phyloP scores from a whole-genome alignment of 148 eudicot species.

The Pouteria glomerata region DNA sequence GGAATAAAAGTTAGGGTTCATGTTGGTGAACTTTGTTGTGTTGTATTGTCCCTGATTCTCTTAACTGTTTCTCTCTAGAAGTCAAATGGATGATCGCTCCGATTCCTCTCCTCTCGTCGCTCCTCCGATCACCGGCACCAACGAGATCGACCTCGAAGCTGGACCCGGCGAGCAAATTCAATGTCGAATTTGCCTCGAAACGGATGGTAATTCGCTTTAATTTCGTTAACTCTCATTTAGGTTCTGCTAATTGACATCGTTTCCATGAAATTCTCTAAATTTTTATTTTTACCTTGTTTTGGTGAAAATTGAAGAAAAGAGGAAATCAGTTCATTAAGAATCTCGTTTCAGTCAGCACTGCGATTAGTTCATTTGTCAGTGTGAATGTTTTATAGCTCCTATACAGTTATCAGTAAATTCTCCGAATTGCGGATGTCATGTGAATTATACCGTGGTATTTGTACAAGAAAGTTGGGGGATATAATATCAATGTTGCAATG shows the following conservation, averaged over 20 bases:
- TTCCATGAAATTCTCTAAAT: background rate
- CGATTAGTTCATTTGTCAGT: background rate
- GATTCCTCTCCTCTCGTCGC: slow-evolving; percentile 63
- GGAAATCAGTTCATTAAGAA: too few relatives aligned
- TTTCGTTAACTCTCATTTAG: background rate
- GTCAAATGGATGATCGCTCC: slow-evolving; percentile 50
- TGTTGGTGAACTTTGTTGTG: background rate
- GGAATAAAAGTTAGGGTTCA: background rate
- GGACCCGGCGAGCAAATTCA: slow-evolving; percentile 90
- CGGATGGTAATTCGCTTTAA: slow-evolving; percentile 49
- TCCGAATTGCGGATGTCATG: background rate
- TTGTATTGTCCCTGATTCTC: background rate
- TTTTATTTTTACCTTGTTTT: background rate
- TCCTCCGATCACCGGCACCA: slow-evolving; percentile 37
- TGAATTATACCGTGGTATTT: background rate
- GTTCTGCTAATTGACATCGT: background rate
- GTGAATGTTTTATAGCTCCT: too few relatives aligned
- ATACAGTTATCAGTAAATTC: background rate
- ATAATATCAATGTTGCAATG: background rate
- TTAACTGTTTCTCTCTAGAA: slow-evolving; percentile 2
- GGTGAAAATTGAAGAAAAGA: too few relatives aligned
- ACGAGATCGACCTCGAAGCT: slow-evolving; percentile 76
- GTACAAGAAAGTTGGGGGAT: background rate
- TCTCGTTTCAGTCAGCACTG: background rate
- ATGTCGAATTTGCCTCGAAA: slow-evolving; percentile 94